Base-by-base conservation (phyloP, 768 basidiomycete species). In the Mycena galopus region DNA sequence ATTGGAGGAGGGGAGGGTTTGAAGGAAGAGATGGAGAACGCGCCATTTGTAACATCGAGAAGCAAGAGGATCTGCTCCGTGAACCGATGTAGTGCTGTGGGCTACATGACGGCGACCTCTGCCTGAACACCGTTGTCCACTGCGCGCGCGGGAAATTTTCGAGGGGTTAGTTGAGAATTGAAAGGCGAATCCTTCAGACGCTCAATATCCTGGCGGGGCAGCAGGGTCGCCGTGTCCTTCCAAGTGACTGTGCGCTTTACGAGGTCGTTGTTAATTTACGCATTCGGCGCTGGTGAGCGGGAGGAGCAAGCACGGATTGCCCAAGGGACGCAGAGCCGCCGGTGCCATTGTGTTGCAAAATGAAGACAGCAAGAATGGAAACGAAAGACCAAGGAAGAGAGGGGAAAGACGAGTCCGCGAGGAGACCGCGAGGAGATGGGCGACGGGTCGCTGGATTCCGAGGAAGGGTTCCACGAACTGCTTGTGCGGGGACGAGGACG, bases 71-170 rank as follows among this genome's bases (percentile, higher is more conserved):
- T 83, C 16, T 83, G 83, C 42, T 81, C 82, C 11, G 76, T 80
- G 27, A 86, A 87, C 0, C 85, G 81, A 67, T 86, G 84, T 53
- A 86, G 77, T 5, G 82, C 84, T 7, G 83, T 82, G 55, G 84
- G 85, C 58, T 86, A 81, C 3, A 84, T 86, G 8, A 84, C 83
- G 16, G 86, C 86, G 4, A 84, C 83, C 72, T 87, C 86, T 74
- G 86, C 84, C 71, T 83, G 77, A 65, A 86, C 83, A 9, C 79
- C 81, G 67, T 86, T 86, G 71, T 85, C 80, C 25, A 86, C 73
- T 74, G 39, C 39, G 17, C 39, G 17, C 7, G 17, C n/a, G n/a
- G n/a, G n/a, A n/a, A n/a, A n/a, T n/a, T n/a, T n/a, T n/a, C n/a
- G n/a, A n/a, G n/a, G n/a, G n/a, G n/a, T n/a, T n/a, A n/a, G n/a